These are phyloP conservation scores for Mycena venus DNA, from an alignment of 768 basidiomycete species.

Conservation along the genomic window DNA sequence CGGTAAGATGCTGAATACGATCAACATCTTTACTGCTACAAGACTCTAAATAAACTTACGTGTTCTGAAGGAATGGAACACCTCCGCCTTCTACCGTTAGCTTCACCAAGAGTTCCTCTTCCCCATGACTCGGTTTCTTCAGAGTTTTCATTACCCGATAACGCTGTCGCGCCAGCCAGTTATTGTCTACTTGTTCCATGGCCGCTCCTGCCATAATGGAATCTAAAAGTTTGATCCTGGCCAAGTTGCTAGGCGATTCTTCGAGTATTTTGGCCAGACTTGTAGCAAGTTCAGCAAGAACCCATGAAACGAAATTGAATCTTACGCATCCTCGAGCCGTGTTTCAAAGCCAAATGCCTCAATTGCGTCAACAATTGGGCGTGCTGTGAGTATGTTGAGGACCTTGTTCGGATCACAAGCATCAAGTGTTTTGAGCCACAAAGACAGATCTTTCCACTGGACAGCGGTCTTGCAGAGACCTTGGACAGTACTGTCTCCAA, in stretches of 20 bases:
- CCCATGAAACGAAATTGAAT: not conserved
- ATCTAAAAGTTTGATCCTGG: constrained; percentile 5
- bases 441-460: not conserved
- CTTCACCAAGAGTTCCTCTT: constrained; percentile 8
- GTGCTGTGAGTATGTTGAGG: not conserved
- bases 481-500: not conserved
- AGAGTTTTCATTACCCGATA: constrained; percentile 9
- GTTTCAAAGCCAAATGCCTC: not conserved
- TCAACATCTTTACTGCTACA: not conserved
- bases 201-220: not conserved
- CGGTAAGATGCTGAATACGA: not conserved
- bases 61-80: constrained; percentile 10
- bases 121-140: not conserved
- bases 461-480: not conserved
- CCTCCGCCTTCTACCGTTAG: constrained; percentile 7
- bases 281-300: not conserved
- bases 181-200: not conserved
- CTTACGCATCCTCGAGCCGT: not conserved
- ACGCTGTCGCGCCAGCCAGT: constrained; percentile 15
- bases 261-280: not conserved
- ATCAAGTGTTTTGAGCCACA: constrained; percentile 8
- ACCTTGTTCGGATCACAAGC: not conserved
- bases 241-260: not conserved
- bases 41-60: not conserved
- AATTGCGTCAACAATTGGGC: constrained; percentile 7